These are phyloP conservation scores for Chalaropsis ovoidea DNA, from an alignment of 2,329 filamentous ascomycete genomes.

Conservation along the genomic window DNA sequence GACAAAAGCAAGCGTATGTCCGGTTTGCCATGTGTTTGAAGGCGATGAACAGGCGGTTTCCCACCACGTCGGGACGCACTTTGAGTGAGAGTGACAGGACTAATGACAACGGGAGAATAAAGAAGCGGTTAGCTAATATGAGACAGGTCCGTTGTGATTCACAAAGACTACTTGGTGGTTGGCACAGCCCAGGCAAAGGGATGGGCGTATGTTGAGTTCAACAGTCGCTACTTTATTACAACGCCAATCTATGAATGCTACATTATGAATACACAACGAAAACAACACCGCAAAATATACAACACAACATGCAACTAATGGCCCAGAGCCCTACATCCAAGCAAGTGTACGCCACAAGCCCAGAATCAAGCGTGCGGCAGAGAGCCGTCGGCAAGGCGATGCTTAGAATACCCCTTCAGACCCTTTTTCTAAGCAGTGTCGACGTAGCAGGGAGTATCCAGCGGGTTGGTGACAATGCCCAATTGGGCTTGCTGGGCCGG, in stretches of 20 bases:
- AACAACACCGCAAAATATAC: background rate
- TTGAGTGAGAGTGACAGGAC: slow-evolving; percentile 29
- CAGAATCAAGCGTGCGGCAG: background rate
- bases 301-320: background rate
- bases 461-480: background rate
- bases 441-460: slow-evolving; percentile 18
- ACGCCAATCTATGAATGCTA: background rate
- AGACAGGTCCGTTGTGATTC: too few species aligned
- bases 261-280: background rate
- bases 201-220: background rate
- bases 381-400: background rate
- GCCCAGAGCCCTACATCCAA: background rate
- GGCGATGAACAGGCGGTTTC: slow-evolving; percentile 59
- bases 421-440: slow-evolving; percentile 22
- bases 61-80: slow-evolving; percentile 54
- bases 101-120: too few species aligned
- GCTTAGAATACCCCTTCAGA: slow-evolving; percentile 6
- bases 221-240: background rate
- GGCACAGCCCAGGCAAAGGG: background rate
- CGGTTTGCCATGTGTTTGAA: slow-evolving; percentile 55
- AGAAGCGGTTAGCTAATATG: too few species aligned
- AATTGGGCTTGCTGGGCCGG: slow-evolving; percentile 26
- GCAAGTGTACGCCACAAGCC: background rate
- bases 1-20: slow-evolving; percentile 39
- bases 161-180: too few species aligned